Evolutionary conservation across 1,284 basidiomycete genomes (phyloP), one percentile per base, ranked within the genome.

Genomic region (Sporisorium sorghi): DNA sequence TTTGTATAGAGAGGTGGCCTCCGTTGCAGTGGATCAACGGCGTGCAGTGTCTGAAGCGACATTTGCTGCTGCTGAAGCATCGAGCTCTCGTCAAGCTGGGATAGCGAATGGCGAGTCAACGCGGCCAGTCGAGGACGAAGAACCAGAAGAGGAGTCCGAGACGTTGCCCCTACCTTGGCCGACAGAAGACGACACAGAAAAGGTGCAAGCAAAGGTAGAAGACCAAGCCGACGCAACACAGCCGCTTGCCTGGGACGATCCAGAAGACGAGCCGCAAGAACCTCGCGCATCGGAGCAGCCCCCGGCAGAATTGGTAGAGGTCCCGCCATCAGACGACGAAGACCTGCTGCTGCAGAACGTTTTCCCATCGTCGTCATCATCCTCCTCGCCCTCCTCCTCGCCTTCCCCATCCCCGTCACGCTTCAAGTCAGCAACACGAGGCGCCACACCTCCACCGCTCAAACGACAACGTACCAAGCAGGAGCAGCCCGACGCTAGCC

Each of bases 261-360:
- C 23, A 6, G 42, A 42, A 15, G 28, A 28, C 9, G 54, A 55
- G 14, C 23, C 14, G 10, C 23, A n/a, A 21, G 14, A 23, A 1
- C 15, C 9, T 21, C 26, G 19, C 10, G 17, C 21, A 26, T 14
- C 37, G 5, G 42, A 33, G 17, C 48, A 44, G 24, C 47, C n/a
- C 39, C 4, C 12, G 21, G 39, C 39, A 24, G 23, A 51, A 2
- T 11, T 48, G 0, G 10, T 23, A 33, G 59, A 67, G 32, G 63
- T 67, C 0, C 60, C 60, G 3, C 53, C 70, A 7, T 64, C 70
- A 15, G 70, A 68, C 33, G 66, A 69, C 39, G 65, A 69, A 39
- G 71, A 73, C 10, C 21, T 60, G 5, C 57, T 73, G 3, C 51
- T 65, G 1, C 53, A 71, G 15, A 26, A 19, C 6, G 43, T 48